Conservation (phyloP, 768 basidiomycete genomes). For the Leccinum aurantiacum region DNA sequence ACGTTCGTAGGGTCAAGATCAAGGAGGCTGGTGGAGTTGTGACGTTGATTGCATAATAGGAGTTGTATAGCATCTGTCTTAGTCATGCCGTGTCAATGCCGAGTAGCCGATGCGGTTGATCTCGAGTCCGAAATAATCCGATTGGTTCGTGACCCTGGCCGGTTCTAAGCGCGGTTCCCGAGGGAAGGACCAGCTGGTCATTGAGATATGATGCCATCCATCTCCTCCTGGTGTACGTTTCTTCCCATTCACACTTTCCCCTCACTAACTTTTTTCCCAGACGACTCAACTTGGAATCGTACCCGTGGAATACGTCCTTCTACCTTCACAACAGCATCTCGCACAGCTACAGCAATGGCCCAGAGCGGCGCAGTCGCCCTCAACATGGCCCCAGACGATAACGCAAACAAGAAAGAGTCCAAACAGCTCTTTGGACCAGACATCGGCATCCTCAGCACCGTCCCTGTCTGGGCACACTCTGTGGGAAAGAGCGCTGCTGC, state of each 20-base stretch:
- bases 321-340: slow-evolving; percentile 50
- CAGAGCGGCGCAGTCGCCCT: slow-evolving; percentile 34
- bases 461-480: slow-evolving; percentile 68
- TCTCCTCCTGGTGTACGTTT: slow-evolving; percentile 42
- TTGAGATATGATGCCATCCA: slow-evolving; percentile 26
- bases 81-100: slow-evolving; percentile 9
- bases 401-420: slow-evolving; percentile 49
- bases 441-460: slow-evolving; percentile 71
- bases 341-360: slow-evolving; percentile 51
- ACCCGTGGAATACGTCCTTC: slow-evolving; percentile 51
- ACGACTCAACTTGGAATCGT: slow-evolving; percentile 57
- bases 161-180: not conserved
- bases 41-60: slow-evolving; percentile 65
- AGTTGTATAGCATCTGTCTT: slow-evolving; percentile 13
- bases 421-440: slow-evolving; percentile 86
- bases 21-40: slow-evolving; percentile 95
- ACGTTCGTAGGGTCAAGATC: slow-evolving; percentile 61
- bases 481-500: slow-evolving; percentile 61
- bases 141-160: not conserved
- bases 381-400: slow-evolving; percentile 21
- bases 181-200: not conserved
- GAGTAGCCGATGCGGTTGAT: not conserved
- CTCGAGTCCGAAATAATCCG: not conserved
- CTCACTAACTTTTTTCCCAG: not conserved
- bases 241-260: not conserved